Evolutionary conservation across 768 basidiomycete species (phyloP).

Genomic region (Russula earlei): DNA sequence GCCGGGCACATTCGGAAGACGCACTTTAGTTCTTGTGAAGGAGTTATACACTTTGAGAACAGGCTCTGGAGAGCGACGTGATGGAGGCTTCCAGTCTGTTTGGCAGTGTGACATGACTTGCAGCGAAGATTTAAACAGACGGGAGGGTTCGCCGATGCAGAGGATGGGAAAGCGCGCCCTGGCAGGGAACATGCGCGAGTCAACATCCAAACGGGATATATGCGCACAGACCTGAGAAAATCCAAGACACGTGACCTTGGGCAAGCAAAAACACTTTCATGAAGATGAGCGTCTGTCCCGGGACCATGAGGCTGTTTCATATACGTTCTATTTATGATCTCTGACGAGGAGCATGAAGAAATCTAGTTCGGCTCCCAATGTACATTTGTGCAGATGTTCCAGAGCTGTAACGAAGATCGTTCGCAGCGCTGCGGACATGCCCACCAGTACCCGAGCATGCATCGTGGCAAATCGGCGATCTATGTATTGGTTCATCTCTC

Average conservation of each 20-base stretch:
- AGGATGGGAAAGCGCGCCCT: slow-evolving; percentile 1
- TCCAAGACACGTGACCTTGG: neutral
- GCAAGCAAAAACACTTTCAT: neutral
- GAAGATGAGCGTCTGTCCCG: neutral
- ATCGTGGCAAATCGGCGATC: slow-evolving; percentile 5
- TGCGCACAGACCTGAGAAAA: neutral
- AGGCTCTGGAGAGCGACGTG: slow-evolving; percentile 44
- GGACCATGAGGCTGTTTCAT: slow-evolving; percentile 4
- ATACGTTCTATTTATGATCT: neutral
- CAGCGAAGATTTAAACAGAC: neutral
- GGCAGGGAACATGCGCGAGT: neutral
- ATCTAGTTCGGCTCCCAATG: neutral
- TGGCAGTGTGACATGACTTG: slow-evolving; percentile 48
- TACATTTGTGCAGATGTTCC: neutral
- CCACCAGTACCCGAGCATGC: neutral
- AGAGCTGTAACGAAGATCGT: neutral
- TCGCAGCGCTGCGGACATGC: neutral
- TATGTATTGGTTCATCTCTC: neutral
- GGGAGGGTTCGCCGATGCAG: neutral
- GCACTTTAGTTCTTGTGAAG: slow-evolving; percentile 80
- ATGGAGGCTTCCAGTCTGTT: slow-evolving; percentile 43
- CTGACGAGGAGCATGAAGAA: neutral
- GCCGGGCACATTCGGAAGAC: slow-evolving; percentile 8
- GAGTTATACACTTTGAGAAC: slow-evolving; percentile 86
- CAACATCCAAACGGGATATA: neutral